Evolutionary conservation across 78 protist genomes (phyloP), one percentile per base, ranked within the genome.

Genomic region (Emiliania huxleyi): DNA sequence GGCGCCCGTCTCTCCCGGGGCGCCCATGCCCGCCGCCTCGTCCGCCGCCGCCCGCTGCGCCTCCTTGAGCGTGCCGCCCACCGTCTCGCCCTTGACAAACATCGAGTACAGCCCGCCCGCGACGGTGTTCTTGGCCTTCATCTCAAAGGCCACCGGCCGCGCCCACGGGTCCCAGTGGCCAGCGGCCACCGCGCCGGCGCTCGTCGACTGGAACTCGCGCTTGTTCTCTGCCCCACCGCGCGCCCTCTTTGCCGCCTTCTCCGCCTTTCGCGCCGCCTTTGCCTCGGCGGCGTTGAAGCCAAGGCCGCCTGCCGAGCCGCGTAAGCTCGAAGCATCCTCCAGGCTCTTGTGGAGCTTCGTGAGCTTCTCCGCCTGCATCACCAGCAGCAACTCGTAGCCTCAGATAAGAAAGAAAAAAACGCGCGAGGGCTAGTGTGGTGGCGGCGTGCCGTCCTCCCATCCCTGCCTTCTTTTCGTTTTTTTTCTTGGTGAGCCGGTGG

Each of bases 151-250:
- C 25, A 73, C 83, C 37, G 83, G 83, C 21, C 83, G 37, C 21
- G 83, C 83, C 83, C 83, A 73, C 18, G 83, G 83, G 43, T 73
- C 83, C 83, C 83, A 73, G 83, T 73, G 83, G 44, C 83, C 83
- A 29, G 83, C 83, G 1, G 83, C 83, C 2, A 73, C 42, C 43
- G 83, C 83, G 18, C 83, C 83, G 8, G 83, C 83, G 33, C 37
- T 69, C 75, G 75, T 69, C 23, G 38, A 18, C 12, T 4, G 12
- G 33, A 69, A 69, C n/a, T 69, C 75, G 37, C 75, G 75, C 75
- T 29, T 19, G 75, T 12, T 26, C 33, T 26, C 75, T 4, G 23
- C 75, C 38, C 12, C 33, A 69, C 75, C 75, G 75, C 37, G 33
- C 75, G n/a, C 75, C 75, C 33, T 19, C 75, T 69, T 12, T 5